Conservation (phyloP, 1,139 yeast species). For the Saccharomyces hybrid region DNA sequence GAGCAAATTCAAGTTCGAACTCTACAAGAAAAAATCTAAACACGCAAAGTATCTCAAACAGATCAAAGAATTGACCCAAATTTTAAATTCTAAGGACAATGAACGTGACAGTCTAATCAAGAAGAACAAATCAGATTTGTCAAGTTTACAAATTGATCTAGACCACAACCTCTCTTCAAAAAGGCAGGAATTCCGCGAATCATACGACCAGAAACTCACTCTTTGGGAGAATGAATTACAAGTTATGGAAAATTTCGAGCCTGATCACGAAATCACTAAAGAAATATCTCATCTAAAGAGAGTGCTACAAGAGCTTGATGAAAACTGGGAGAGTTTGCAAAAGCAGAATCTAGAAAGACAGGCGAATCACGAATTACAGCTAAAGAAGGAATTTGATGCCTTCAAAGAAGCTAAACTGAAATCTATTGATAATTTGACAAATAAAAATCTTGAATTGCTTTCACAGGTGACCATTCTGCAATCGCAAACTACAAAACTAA, state of each 20-base stretch:
- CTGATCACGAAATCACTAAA: slow-evolving; percentile 9
- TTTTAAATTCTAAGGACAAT: not conserved
- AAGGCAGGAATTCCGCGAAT: not conserved
- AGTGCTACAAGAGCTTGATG: slow-evolving; percentile 1
- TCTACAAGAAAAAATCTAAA: slow-evolving; percentile 2
- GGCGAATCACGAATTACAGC: slow-evolving; percentile 5
- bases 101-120: not conserved
- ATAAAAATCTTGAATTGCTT: slow-evolving; percentile 11
- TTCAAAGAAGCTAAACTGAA: slow-evolving; percentile 7
- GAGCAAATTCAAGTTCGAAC: slow-evolving; percentile 3
- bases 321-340: slow-evolving; percentile 2
- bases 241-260: slow-evolving; percentile 10
- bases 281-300: slow-evolving; percentile 7
- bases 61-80: slow-evolving; percentile 4
- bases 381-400: slow-evolving; percentile 5
- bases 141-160: not conserved
- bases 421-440: slow-evolving; percentile 8
- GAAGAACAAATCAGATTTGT: not conserved
- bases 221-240: not conserved
- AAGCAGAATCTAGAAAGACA: slow-evolving; percentile 5
- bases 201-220: not conserved
- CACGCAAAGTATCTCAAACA: slow-evolving; percentile 1
- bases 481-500: slow-evolving; percentile 5
- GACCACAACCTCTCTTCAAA: not conserved
- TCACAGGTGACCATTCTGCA: slow-evolving; percentile 4